Evolutionary conservation across 2,329 filamentous ascomycete genomes (phyloP), one percentile per base, ranked within the genome.

Genomic region (Pseudocercospora macadamiae): DNA sequence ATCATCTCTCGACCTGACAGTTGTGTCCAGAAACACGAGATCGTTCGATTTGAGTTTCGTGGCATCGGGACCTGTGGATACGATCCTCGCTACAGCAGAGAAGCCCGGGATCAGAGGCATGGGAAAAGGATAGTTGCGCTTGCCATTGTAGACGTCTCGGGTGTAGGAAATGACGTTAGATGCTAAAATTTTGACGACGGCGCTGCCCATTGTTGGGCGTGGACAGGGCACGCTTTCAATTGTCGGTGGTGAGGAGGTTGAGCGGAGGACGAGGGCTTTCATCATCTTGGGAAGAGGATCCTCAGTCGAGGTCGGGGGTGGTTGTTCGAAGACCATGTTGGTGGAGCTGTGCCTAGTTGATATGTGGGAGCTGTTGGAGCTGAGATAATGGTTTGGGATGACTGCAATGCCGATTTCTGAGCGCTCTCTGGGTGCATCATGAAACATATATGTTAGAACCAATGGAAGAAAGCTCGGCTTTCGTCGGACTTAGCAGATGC

Each of bases 91-190:
- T 48, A 79, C 70, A 6, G 72, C 73, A 25, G 64, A 66, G 30
- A 52, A 45, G 16, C 76, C 76, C 2, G 66, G 66, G 1, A 73
- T 67, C 14, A 76, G 55, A 0, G 76, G 77, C 1, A 65, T 69
- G 2, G 75, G 72, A 37, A 74, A 72, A 0, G 61, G 39, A 59
- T 70, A 70, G 62, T 21, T 55, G 8, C 73, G 72, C 2, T 56
- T 66, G n/a, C 77, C 76, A 44, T 70, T 70, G 67, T 76, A 76
- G 52, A 81, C 66, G 1, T 76, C 74, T 26, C 69, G 62, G 14
- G 68, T 63, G 66, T 81, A 81, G 5, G 77, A 73, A 6, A 79
- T 56, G 2, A 80, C 66, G 2, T 62, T 64, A 2, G 76, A 69
- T 1, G 70, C 69, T 7, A 75, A 62, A 44, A 81, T 68, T 2